Conservation (phyloP, 169 alveolate species). For the Plasmodium sp. region DNA sequence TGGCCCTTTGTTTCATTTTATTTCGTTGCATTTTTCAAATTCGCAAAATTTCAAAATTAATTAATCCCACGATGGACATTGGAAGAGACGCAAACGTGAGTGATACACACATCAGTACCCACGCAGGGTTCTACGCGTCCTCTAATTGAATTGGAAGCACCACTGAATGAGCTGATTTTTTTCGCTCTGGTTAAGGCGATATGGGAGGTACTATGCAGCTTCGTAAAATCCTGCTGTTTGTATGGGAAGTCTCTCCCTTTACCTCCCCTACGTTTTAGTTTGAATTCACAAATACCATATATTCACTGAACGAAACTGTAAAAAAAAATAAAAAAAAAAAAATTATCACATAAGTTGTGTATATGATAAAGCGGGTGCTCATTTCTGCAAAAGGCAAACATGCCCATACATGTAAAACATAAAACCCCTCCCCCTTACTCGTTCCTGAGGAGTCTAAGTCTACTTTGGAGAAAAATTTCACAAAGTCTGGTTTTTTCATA, state of each 20-base stretch:
- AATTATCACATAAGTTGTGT: background rate
- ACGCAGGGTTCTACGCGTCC: background rate
- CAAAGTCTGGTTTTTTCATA: conserved; percentile 54
- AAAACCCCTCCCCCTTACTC: conserved; percentile 4
- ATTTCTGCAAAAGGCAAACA: background rate
- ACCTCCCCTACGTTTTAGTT: background rate
- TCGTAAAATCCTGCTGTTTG: background rate
- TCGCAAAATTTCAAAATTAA: background rate
- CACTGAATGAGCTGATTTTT: background rate
- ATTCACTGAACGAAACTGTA: conserved; percentile 52
- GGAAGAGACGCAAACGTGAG: background rate
- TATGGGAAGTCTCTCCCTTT: background rate
- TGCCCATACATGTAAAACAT: background rate
- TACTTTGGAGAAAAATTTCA: conserved; percentile 40
- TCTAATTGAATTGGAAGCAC: background rate
- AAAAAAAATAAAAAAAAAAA: background rate
- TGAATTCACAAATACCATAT: conserved; percentile 40
- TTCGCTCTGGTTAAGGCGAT: background rate
- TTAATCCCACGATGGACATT: background rate
- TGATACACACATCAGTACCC: background rate
- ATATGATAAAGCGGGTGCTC: background rate
- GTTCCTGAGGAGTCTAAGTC: conserved; percentile 69
- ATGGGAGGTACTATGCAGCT: background rate
- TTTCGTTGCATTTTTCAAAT: background rate
- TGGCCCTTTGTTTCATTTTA: background rate